phyloP scores from a whole-genome alignment of 805 yeast genomes.

The Schwanniomyces occidentalis region DNA sequence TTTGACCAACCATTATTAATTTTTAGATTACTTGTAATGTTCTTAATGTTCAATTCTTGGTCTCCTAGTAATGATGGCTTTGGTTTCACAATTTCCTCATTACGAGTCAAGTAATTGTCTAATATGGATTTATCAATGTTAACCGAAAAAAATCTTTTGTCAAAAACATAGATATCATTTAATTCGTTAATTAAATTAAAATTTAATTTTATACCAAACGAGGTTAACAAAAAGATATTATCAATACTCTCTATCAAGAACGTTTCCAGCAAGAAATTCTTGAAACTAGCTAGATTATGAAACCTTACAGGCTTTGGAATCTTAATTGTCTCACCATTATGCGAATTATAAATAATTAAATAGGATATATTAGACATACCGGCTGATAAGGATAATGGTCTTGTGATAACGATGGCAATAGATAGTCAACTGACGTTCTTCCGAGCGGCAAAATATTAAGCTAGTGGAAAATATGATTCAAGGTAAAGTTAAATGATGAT shows the following conservation, averaged over 20 bases:
- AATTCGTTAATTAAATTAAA: constrained; percentile 51
- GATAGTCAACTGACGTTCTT: neutral
- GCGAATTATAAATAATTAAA: constrained; percentile 37
- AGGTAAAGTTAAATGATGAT: too few relatives aligned
- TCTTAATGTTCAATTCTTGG: constrained; percentile 13
- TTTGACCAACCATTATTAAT: constrained; percentile 54
- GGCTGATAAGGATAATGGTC: neutral
- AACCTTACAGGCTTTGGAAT: constrained; percentile 44
- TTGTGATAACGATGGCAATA: constrained; percentile 2
- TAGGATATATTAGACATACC: constrained; percentile 20
- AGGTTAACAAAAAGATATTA: constrained; percentile 54
- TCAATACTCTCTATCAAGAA: constrained; percentile 28
- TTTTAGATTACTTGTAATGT: constrained; percentile 36
- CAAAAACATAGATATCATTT: constrained; percentile 61
- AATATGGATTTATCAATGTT: constrained; percentile 11
- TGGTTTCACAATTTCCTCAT: constrained; percentile 9
- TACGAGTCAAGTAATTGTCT: constrained; percentile 11
- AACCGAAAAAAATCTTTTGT: constrained; percentile 54
- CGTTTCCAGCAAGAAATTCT: constrained; percentile 26
- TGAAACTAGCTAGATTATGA: constrained; percentile 34
- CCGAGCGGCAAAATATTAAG: too few relatives aligned
- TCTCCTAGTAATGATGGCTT: constrained; percentile 3
- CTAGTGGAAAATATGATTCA: too few relatives aligned
- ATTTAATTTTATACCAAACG: constrained; percentile 64
- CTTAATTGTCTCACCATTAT: constrained; percentile 32